Percentiles rank a stretch among this genome's conserved stretches.
Evolutionary conservation across 306 rosid species (phyloP).

Genomic region (Pyrus communis): DNA sequence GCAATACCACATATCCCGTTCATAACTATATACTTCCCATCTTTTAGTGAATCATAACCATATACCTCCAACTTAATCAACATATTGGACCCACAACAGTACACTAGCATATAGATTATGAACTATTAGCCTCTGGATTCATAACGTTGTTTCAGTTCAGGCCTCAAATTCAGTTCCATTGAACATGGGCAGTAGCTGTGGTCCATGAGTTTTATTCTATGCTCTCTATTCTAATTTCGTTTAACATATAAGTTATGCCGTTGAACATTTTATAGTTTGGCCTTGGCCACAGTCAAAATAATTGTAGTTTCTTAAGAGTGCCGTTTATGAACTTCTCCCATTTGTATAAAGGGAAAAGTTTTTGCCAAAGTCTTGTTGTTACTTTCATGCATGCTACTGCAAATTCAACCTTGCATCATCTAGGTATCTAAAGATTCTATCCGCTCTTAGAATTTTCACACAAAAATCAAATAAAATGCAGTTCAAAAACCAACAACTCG

Average conservation of each 20-base stretch:
- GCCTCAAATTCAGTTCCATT: background rate
- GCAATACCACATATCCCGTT: constrained; percentile 24
- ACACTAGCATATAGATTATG: background rate
- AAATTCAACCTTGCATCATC: background rate
- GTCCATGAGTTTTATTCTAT: background rate
- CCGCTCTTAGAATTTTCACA: background rate
- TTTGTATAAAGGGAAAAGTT: background rate
- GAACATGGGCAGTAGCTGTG: background rate
- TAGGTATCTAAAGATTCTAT: background rate
- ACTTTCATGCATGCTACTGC: background rate
- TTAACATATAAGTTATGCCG: background rate
- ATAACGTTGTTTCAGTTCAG: background rate
- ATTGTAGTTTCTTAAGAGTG: background rate
- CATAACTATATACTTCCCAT: background rate
- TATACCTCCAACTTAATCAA: background rate
- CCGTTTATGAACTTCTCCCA: background rate
- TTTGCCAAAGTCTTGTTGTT: background rate
- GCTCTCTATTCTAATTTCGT: background rate
- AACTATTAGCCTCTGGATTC: background rate
- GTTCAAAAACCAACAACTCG: background rate
- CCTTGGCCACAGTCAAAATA: background rate
- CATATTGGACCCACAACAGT: background rate
- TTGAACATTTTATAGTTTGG: background rate
- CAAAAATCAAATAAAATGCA: background rate
- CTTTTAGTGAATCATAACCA: background rate